Evolutionary conservation across 2,329 filamentous ascomycete species (phyloP).

Genomic region (Stagonosporopsis tanaceti): DNA sequence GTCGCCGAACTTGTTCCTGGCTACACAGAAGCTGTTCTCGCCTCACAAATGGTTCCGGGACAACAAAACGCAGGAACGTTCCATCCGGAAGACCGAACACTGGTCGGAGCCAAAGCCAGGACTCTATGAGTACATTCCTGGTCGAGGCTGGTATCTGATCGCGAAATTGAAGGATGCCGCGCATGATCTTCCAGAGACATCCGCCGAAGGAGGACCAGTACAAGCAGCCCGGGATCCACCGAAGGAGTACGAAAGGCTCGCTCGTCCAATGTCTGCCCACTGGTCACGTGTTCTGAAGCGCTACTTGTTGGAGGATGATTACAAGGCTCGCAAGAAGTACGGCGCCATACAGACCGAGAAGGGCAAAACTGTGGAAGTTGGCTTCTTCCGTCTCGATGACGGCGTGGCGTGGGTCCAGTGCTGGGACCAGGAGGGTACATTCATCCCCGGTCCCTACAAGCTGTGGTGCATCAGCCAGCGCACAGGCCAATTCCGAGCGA

Average conservation of each 20-base stretch:
- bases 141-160: slow-evolving; percentile 60
- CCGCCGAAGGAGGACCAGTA: slow-evolving; percentile 27
- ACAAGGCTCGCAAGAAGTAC: slow-evolving; percentile 56
- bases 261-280: slow-evolving; percentile 49
- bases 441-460: slow-evolving; percentile 60
- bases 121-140: slow-evolving; percentile 59
- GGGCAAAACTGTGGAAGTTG: slow-evolving; percentile 49
- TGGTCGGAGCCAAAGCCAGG: slow-evolving; percentile 59
- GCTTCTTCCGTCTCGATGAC: slow-evolving; percentile 61
- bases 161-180: slow-evolving; percentile 49
- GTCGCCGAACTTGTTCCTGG: slow-evolving; percentile 61
- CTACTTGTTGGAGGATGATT: slow-evolving; percentile 58
- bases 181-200: slow-evolving; percentile 33
- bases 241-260: slow-evolving; percentile 38
- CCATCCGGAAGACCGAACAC: slow-evolving; percentile 55
- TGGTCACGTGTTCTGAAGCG: slow-evolving; percentile 60
- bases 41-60: slow-evolving; percentile 60
- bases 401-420: slow-evolving; percentile 59
- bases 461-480: slow-evolving; percentile 57
- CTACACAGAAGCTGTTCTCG: slow-evolving; percentile 57
- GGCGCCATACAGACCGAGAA: slow-evolving; percentile 51
- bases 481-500: slow-evolving; percentile 49
- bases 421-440: slow-evolving; percentile 59
- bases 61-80: slow-evolving; percentile 47
- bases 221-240: slow-evolving; percentile 15